Percentiles rank a stretch among this genome's conserved stretches.
Evolutionary conservation across 2,329 filamentous ascomycete species (phyloP).

Genomic region (Clarireedia homoeocarpa): DNA sequence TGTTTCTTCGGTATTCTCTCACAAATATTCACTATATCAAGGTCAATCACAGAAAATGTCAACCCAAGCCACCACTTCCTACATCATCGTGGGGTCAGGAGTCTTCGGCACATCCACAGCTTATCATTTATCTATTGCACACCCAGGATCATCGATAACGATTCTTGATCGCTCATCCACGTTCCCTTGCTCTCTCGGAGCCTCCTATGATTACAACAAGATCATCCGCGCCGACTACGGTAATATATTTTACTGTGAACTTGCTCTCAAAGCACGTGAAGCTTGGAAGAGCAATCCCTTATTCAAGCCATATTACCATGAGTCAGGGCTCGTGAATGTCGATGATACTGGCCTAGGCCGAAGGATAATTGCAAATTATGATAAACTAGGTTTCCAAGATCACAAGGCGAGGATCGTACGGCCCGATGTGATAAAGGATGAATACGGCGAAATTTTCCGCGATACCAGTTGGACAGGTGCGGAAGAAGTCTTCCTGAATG

Average conservation of each 20-base stretch:
- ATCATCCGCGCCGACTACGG: conserved; percentile 51
- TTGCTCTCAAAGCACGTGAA: conserved; percentile 39
- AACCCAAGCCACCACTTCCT: conserved; percentile 10
- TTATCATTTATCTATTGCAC: conserved; percentile 37
- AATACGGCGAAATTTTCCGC: conserved; percentile 35
- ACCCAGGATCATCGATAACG: conserved; percentile 33
- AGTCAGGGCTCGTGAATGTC: conserved; percentile 41
- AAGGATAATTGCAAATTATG: conserved; percentile 39
- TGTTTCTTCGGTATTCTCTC: not conserved
- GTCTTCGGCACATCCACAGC: conserved; percentile 45
- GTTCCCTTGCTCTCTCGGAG: conserved; percentile 35
- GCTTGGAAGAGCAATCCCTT: conserved; percentile 41
- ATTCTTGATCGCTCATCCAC: conserved; percentile 36
- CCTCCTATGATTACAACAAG: conserved; percentile 54
- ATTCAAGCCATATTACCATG: conserved; percentile 40
- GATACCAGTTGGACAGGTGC: conserved; percentile 32
- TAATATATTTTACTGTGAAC: conserved; percentile 43
- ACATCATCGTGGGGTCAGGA: conserved; percentile 43
- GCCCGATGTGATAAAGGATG: conserved; percentile 33
- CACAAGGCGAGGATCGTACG: conserved; percentile 35
- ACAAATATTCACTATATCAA: not conserved
- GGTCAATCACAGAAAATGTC: not conserved
- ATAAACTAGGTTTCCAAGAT: conserved; percentile 29
- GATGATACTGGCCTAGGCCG: conserved; percentile 38
- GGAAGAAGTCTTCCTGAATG: conserved; percentile 40